Base-by-base conservation (phyloP, 148 eudicot species). In the Cornus suecica region DNA sequence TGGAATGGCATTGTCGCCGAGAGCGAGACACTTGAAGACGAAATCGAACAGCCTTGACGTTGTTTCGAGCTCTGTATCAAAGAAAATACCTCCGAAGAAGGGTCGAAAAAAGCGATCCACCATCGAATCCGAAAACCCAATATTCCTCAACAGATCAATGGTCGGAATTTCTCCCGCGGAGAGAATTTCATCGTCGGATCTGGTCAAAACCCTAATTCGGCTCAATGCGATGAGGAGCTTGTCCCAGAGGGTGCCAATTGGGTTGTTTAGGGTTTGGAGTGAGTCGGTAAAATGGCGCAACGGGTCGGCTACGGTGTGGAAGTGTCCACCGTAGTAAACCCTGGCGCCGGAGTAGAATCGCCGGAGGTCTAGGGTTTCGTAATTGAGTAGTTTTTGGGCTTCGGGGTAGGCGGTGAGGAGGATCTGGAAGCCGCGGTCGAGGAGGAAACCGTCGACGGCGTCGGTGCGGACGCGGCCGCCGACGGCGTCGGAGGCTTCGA, bases 401-500 rank as follows among this genome's bases (percentile, higher is more conserved):
- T 93, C 97, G 3, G 99, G 98, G 61, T 96, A 96, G 0, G 94
- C 91, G 1, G 99, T 93, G 87, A 96, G 93, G 86, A 96, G 91
- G 76, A 96, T 96, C 62, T 96, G 99, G 87, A 96, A 96, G 65
- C 99, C 99, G 48, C 99, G 93, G 74, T 96, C 99, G 61, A 96
- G 89, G 79, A 88, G 83, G 84, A 88, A 96, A 41, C 99, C 98
- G 68, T 92, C 97, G 78, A 87, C 82, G 77, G 58, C 0, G 75
- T 96, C 99, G 10, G 98, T 93, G 1, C 94, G 91, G 76, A 96
- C 98, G 13, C 99, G 94, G 81, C 99, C 99, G 32, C 99, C 99
- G 78, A 93, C 85, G 75, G 78, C 85, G 79, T 90, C 92, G 58
- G 98, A 88, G 41, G 97, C 37, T 78, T 96, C 99, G 14, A 96